phyloP scores from a whole-genome alignment of 2,329 filamentous ascomycete species.

The Coniochaeta prunicola region DNA sequence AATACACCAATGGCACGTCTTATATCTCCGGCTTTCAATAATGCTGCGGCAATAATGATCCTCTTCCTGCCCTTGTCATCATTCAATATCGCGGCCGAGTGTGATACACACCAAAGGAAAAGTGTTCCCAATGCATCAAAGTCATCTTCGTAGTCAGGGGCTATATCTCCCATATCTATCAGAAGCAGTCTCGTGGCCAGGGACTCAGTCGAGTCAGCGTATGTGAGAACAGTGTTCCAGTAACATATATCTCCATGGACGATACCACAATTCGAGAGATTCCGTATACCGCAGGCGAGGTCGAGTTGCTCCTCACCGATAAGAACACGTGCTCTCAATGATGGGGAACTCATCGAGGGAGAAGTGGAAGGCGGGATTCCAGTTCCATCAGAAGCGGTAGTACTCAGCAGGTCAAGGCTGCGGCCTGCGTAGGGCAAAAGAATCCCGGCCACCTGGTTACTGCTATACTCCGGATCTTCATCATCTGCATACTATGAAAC shows the following conservation, averaged over 20 bases:
- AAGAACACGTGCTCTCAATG: not conserved
- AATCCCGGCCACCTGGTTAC: not conserved
- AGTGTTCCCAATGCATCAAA: conserved; percentile 2
- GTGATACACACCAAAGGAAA: conserved; percentile 4
- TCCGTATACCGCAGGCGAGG: conserved; percentile 1
- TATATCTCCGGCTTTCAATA: not conserved
- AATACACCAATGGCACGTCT: not conserved
- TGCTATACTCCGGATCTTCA: not conserved
- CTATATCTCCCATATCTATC: conserved; percentile 4
- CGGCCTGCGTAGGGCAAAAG: not conserved
- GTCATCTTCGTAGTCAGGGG: conserved; percentile 5
- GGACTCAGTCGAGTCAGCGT: not conserved
- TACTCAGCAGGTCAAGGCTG: conserved; percentile 2
- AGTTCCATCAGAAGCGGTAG: not conserved
- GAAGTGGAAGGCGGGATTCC: not conserved
- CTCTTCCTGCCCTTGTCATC: not conserved
- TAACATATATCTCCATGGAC: conserved; percentile 5
- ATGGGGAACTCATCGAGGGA: not conserved
- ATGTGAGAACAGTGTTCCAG: conserved; percentile 3
- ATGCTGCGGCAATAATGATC: not conserved
- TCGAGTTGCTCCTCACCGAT: conserved; percentile 4
- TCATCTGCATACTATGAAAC: not conserved
- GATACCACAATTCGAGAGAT: conserved; percentile 1
- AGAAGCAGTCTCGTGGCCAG: not conserved
- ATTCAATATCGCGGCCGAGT: not conserved